Evolutionary conservation across 768 basidiomycete genomes (phyloP), one percentile per base, ranked within the genome.

Genomic region (Tulasnella sp.): DNA sequence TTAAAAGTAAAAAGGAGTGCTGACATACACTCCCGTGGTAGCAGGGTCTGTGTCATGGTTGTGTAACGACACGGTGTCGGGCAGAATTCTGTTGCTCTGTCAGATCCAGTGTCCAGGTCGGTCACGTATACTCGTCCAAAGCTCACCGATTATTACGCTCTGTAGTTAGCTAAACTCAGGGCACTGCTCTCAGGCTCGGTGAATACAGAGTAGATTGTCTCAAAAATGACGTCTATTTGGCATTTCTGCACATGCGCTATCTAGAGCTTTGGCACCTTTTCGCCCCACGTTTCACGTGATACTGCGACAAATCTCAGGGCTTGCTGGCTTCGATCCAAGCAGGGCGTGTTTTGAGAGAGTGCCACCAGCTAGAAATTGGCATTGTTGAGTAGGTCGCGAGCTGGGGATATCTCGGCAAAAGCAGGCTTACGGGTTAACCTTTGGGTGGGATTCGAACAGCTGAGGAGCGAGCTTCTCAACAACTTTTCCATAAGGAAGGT

Each of bases 401-500:
- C 42, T 8, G 17, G 42, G 17, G 42, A 42, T 42, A 8, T 8
- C 9, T 8, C 42, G 17, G 9, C 42, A 8, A 42, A 42, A 42
- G 42, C 9, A 42, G 42, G 17, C 42, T 17, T 42, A 42, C 42
- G 17, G 8, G 17, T 8, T 42, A 42, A 42, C 42, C 8, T 17
- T 42, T 17, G 42, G 42, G 42, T 42, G 42, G 42, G 42, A 42
- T 17, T 42, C 42, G 42, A 42, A 42, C 17, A 42, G 42, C 42
- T 42, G 42, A 42, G 17, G 42, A 8, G 42, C n/a, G 42, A 42
- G 17, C 42, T 42, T 42, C 17, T 72, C 42, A 3, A 40, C 71
- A 7, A 72, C 19, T 17, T 38, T 40, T n/a, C 67, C 77, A 36
- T 67, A 39, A 15, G 77, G 75, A n/a, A 78, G 71, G 34, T 76